Evolutionary conservation across 1,284 basidiomycete genomes (phyloP), one percentile per base, ranked within the genome.

Genomic region (Phellopilus nigrolimitatus): DNA sequence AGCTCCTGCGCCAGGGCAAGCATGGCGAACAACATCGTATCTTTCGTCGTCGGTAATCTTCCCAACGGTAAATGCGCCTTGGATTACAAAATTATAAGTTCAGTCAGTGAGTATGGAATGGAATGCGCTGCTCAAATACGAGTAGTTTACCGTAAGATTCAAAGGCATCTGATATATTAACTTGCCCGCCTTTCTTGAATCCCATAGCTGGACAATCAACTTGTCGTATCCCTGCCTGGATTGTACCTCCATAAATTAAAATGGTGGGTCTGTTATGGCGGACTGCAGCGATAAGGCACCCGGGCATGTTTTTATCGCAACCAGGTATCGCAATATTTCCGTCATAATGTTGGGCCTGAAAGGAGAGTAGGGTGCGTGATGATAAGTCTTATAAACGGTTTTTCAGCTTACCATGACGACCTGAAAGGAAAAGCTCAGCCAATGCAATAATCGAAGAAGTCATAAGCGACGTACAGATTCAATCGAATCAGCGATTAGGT

Each of bases 261-360:
- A 94, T 80, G 0, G 89, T 91, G 1, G 90, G 90, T 3, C 91
- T 76, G 62, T 93, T 93, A 69, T 90, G 86, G 47, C 89, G 80
- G 24, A 72, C 84, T 1, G 88, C 88, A 7, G 91, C 91, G 63
- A 94, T 92, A 55, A 94, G 73, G 58, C 85, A 88, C 19, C 90
- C 92, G 12, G 92, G 92, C 90, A 93, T 94, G 65, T 94, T 94
- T 71, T 95, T 95, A 71, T 95, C 91, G 60, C 91, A 94, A 57
- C 85, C 87, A 24, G 84, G 88, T 54, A 88, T 75, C 2, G 85
- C 79, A 55, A 93, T 89, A 61, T 90, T 90, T n/a, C 78, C 90
- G 57, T 93, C 90, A 61, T 93, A 88, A 65, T 90, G 82, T 74
- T 91, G 88, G 12, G 86, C 88, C 84, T 87, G 53, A 4, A 27